These are phyloP conservation scores for Leccinellum luteum DNA, from an alignment of 768 basidiomycete genomes.

Conservation along the genomic window DNA sequence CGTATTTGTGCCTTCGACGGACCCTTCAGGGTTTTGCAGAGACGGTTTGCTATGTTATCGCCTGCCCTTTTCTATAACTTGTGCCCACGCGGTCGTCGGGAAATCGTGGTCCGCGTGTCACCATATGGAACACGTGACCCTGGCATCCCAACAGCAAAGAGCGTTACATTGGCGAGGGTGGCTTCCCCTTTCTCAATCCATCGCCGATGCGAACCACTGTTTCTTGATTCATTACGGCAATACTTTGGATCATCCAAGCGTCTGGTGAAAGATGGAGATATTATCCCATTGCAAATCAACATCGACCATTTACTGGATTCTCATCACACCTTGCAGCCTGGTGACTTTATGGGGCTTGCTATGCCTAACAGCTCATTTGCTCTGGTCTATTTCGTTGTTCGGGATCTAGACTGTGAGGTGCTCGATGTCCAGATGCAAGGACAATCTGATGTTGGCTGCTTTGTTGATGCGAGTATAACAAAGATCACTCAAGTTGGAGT, in stretches of 20 bases:
- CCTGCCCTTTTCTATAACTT: constrained; percentile 58
- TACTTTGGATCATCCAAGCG: constrained; percentile 57
- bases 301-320: constrained; percentile 40
- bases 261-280: constrained; percentile 70
- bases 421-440: constrained; percentile 40
- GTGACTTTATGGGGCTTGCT: constrained; percentile 2
- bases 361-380: constrained; percentile 32
- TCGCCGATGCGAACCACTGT: constrained; percentile 58
- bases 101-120: constrained; percentile 45
- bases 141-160: constrained; percentile 62
- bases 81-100: constrained; percentile 26
- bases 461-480: constrained; percentile 72
- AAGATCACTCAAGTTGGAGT: constrained; percentile 78
- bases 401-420: constrained; percentile 68
- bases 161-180: constrained; percentile 76
- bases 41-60: constrained; percentile 34
- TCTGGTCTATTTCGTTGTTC: constrained; percentile 74
- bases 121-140: constrained; percentile 61
- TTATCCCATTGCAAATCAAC: constrained; percentile 65
- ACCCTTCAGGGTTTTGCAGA: constrained; percentile 36
- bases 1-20: constrained; percentile 55
- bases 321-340: background rate
- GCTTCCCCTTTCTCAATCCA: constrained; percentile 70
- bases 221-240: constrained; percentile 57
- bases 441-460: constrained; percentile 75